Base-by-base conservation (phyloP, 208 protist genomes). In the Paratrypanosoma confusum region DNA sequence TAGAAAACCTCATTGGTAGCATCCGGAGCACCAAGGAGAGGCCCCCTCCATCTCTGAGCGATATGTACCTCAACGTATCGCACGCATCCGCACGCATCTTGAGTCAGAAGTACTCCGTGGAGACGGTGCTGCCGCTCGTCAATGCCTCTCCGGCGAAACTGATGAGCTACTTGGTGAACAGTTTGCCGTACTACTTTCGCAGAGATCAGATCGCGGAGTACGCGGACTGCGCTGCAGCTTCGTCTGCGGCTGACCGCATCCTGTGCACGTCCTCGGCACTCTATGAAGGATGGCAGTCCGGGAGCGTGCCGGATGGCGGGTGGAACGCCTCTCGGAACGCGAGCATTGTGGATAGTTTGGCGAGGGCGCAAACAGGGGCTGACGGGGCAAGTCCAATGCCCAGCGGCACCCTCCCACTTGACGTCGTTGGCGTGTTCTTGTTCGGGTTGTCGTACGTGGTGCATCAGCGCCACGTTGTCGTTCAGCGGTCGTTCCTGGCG, bases 11-110 rank as follows among this genome's bases (percentile, higher is more conserved):
- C n/a, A n/a, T n/a, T 40, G 8, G 8, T 6, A 40, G 36, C 36
- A 6, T 21, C 8, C 10, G 36, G 13, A n/a, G 8, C 20, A n/a
- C 36, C 7, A n/a, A 40, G 14, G 7, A 22, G 13, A 6, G 18
- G 29, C 11, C 29, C 29, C 13, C 36, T 6, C 14, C 20, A 21
- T 8, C 61, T 3, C 60, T 60, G 25, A 55, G 83, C 2, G 83
- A 93, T 42, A 67, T 80, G 48, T 87, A 80, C 46, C 49, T 89
- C 0, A 68, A 71, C 42, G 60, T 89, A 8, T 73, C 77, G 2
- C 83, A 93, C 53, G 69, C 77, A 17, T 67, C 76, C 2, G 83
- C 67, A 18, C 76, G 80, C 4, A 50, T 93, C 22, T 71, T 93
- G 23, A 81, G 77, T 5, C 76, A 89, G 36, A 77, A 81, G 58